A percentile compares a stretch with the other conserved stretches of the same genome.
Conservation (phyloP, 169 alveolate genomes). For the Babesia caballi region DNA sequence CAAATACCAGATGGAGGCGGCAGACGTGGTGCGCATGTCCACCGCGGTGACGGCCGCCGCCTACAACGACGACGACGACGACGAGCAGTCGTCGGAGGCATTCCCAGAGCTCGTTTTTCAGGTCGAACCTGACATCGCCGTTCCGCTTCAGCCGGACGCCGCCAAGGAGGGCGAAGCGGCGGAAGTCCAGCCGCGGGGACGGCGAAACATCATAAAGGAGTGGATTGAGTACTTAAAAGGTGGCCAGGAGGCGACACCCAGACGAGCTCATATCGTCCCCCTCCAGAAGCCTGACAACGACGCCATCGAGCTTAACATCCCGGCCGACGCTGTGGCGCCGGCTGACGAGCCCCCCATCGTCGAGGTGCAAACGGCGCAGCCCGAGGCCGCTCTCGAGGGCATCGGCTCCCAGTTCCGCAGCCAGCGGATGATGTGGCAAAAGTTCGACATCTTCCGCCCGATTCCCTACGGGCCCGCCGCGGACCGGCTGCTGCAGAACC, state of each 20-base stretch:
- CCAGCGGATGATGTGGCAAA: constrained; percentile 56
- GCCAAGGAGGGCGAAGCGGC: background rate
- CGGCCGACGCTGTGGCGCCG: background rate
- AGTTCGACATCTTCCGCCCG: constrained; percentile 50
- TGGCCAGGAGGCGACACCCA: no score
- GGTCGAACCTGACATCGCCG: background rate
- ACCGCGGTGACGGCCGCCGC: constrained; percentile 25
- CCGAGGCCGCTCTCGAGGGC: background rate
- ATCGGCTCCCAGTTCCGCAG: constrained; percentile 24
- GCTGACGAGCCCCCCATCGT: constrained; percentile 6
- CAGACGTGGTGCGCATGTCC: constrained; percentile 18
- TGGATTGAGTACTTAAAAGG: background rate
- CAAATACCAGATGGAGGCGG: constrained; percentile 25
- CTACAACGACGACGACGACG: background rate
- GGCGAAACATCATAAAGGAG: no score
- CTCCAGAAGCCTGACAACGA: background rate
- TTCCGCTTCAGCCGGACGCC: background rate
- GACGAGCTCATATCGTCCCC: no score
- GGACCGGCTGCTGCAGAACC: background rate
- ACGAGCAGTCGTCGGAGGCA: background rate
- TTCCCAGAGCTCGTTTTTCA: background rate
- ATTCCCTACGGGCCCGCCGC: constrained; percentile 35
- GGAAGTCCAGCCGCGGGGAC: background rate
- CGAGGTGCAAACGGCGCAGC: constrained; percentile 2
- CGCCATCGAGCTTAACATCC: background rate